These are phyloP conservation scores for Periconia sp. DNA, from an alignment of 2,329 filamentous ascomycete genomes.

Conservation along the genomic window DNA sequence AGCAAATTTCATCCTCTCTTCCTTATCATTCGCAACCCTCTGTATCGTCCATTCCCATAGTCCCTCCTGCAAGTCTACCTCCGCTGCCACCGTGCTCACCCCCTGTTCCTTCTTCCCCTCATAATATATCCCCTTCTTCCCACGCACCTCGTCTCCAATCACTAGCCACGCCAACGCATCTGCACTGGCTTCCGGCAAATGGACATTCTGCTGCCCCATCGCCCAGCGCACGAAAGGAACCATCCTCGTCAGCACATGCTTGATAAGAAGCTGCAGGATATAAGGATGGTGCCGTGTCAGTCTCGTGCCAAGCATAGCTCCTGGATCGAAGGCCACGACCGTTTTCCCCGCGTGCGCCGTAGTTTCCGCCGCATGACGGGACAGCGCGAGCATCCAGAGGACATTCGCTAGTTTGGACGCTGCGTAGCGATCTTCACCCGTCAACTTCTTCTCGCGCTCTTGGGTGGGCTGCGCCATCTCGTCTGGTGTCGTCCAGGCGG, in stretches of 20 bases:
- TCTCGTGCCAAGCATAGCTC: slow-evolving; percentile 57
- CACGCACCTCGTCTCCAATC: slow-evolving; percentile 37
- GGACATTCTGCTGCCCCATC: slow-evolving; percentile 43
- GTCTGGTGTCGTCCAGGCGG: slow-evolving; percentile 53
- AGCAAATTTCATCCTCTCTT: slow-evolving; percentile 32
- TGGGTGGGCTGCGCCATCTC: slow-evolving; percentile 52
- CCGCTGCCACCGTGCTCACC: slow-evolving; percentile 53
- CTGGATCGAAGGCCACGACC: slow-evolving; percentile 54
- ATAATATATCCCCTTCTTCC: slow-evolving; percentile 52
- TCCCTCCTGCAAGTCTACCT: slow-evolving; percentile 56
- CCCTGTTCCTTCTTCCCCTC: slow-evolving; percentile 49
- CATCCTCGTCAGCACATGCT: slow-evolving; percentile 42
- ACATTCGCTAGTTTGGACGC: slow-evolving; percentile 57
- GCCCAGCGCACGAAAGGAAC: slow-evolving; percentile 46
- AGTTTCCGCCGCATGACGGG: no score
- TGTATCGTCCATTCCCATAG: slow-evolving; percentile 53
- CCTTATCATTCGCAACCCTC: slow-evolving; percentile 29
- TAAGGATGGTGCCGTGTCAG: slow-evolving; percentile 44
- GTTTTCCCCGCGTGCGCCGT: no score
- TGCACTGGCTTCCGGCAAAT: slow-evolving; percentile 49
- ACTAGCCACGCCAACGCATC: slow-evolving; percentile 51
- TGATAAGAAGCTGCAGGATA: slow-evolving; percentile 43
- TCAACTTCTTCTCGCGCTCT: slow-evolving; percentile 24
- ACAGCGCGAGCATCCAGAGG: slow-evolving; percentile 47
- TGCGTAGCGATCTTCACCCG: slow-evolving; percentile 48